phyloP scores from a whole-genome alignment of 1,284 basidiomycete species.

The Cutaneotrichosporon dermatis region DNA sequence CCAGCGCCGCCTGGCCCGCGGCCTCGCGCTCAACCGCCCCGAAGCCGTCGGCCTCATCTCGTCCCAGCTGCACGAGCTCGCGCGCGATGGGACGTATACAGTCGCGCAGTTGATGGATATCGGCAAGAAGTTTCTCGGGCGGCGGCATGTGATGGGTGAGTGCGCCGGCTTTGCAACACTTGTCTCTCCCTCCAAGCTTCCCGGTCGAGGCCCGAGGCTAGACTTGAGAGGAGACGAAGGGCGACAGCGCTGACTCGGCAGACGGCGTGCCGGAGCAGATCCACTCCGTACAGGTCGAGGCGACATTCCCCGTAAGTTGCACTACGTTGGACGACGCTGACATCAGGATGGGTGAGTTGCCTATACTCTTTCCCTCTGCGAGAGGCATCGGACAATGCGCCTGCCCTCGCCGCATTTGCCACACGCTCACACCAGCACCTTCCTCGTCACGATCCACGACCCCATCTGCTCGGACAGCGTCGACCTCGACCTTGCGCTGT shows the following conservation, averaged over 20 bases:
- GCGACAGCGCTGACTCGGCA: constrained; percentile 5
- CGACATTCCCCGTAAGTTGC: constrained; percentile 70
- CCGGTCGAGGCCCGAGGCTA: too few species aligned
- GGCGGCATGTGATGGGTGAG: constrained; percentile 71
- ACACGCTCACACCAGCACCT: constrained; percentile 59
- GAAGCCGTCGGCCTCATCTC: constrained; percentile 90
- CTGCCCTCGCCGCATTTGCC: too few species aligned
- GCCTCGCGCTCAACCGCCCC: constrained; percentile 75
- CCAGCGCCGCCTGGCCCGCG: constrained; percentile 89
- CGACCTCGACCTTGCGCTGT: constrained; percentile 73
- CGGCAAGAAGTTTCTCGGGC: constrained; percentile 82
- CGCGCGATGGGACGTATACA: constrained; percentile 85
- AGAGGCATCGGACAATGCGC: too few species aligned
- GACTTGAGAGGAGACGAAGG: too few species aligned
- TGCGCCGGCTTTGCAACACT: neutral
- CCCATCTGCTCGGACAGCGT: constrained; percentile 82
- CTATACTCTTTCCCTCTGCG: too few species aligned
- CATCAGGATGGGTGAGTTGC: constrained; percentile 26
- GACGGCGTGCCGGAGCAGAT: constrained; percentile 50
- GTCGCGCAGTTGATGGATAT: constrained; percentile 89
- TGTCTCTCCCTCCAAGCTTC: too few species aligned
- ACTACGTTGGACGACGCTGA: neutral
- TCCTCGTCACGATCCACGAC: constrained; percentile 90
- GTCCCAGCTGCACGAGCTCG: constrained; percentile 84
- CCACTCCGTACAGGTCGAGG: constrained; percentile 86